Base-by-base conservation (phyloP, 495 filamentous ascomycete genomes). In the Tetracladium marchalianum region DNA sequence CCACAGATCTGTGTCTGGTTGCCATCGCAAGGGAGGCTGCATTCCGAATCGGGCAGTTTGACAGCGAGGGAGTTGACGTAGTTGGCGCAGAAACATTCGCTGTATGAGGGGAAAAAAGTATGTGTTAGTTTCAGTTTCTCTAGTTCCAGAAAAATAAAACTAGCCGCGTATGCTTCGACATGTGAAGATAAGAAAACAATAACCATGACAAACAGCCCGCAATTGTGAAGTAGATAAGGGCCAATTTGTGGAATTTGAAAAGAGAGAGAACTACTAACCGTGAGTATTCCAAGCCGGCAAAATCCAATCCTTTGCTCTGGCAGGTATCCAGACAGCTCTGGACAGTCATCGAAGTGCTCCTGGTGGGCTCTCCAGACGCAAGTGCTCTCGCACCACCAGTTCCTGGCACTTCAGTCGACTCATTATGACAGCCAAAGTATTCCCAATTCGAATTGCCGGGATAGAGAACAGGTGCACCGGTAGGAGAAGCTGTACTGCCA, bases 11-110 rank as follows among this genome's bases (percentile, higher is more conserved):
- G 60, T 7, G 55, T 58, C 12, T 55, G 58, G 50, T 68, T 61
- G 5, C 68, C 72, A 27, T 65, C 63, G 44, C 72, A 76, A 5
- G 63, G 50, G 6, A 66, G 42, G 44, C 71, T 56, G 60, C 72
- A 76, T 0, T 32, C 53, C 11, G 22, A 39, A 37, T 74, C 68
- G 5, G 45, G 9, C 4, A 70, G 37, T 24, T 62, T 54, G 22
- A 39, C 45, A 4, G 63, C 59, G 15, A 67, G 52, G 15, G 48
- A 35, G 5, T 57, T 62, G 6, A 75, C 32, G 1, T 46, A 43
- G 19, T 64, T 51, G 7, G 67, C 62, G 50, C 71, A 76, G 64
- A 68, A 75, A 63, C 72, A 76, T 64, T 76, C 69, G 31, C 66
- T 68, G 39, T 48, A 39, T 11, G 10, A 3, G 33, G 22, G 22